Conservation (phyloP, 2,329 filamentous ascomycete genomes). For the Pezicula rhizophila region DNA sequence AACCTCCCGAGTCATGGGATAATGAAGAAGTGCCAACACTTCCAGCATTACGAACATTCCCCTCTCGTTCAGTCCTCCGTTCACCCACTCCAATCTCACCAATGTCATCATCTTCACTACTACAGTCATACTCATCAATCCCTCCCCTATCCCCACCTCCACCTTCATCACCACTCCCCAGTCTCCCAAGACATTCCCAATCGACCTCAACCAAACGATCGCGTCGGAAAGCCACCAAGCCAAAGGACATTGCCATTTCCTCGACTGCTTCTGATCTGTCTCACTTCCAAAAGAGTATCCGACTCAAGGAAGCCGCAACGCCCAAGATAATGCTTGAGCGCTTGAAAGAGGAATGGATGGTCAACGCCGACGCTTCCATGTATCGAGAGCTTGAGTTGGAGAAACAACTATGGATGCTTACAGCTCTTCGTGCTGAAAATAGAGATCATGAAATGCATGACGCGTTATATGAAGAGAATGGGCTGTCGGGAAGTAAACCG, state of each 20-base stretch:
- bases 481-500: too few species aligned
- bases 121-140: neutral
- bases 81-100: neutral
- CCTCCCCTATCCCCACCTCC: neutral
- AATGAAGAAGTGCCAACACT: neutral
- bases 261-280: slow-evolving; percentile 15
- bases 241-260: neutral
- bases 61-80: neutral
- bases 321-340: slow-evolving; percentile 46
- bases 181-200: neutral
- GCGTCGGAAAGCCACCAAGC: neutral
- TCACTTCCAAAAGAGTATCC: slow-evolving; percentile 46
- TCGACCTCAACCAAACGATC: slow-evolving; percentile 11
- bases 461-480: too few species aligned
- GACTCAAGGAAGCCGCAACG: slow-evolving; percentile 48
- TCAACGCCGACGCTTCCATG: slow-evolving; percentile 38
- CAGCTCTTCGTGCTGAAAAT: slow-evolving; percentile 41
- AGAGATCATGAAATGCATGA: slow-evolving; percentile 9
- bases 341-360: slow-evolving; percentile 45
- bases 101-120: neutral
- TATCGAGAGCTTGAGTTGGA: slow-evolving; percentile 47
- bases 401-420: slow-evolving; percentile 58
- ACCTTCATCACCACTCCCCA: neutral
- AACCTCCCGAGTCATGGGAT: neutral
- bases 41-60: neutral